These are phyloP conservation scores for Phytophthora boehmeriae DNA, from an alignment of 352 stramenopile species.

Conservation along the genomic window DNA sequence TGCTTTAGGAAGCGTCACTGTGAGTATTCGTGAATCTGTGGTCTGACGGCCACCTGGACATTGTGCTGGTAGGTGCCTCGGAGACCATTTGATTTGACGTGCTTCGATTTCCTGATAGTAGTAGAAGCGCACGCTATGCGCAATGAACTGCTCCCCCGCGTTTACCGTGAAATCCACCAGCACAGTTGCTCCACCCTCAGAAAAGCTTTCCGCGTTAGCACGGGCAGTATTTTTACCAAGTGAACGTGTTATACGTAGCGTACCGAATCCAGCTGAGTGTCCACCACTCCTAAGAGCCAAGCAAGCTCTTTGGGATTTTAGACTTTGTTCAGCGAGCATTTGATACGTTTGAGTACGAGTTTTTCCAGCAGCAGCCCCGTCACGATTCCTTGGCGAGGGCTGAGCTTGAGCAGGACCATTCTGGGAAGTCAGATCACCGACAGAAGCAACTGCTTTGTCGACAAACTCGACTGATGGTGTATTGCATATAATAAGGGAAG, in stretches of 20 bases:
- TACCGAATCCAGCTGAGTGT: constrained; percentile 9
- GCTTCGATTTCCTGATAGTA: constrained; percentile 62
- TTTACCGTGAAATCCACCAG: constrained; percentile 80
- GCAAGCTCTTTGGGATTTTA: constrained; percentile 30
- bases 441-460: constrained; percentile 34
- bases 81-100: constrained; percentile 57
- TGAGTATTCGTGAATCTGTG: constrained; percentile 50
- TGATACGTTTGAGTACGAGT: constrained; percentile 57
- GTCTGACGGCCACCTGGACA: constrained; percentile 44
- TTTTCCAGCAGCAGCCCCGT: constrained; percentile 40
- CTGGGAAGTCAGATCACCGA: constrained; percentile 6
- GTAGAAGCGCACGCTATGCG: constrained; percentile 68
- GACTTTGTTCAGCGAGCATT: constrained; percentile 60
- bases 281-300: constrained; percentile 5
- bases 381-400: constrained; percentile 29
- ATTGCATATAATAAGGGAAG: constrained; percentile 63
- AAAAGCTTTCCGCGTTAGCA: constrained; percentile 8
- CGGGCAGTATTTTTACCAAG: constrained; percentile 20
- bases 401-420: constrained; percentile 14
- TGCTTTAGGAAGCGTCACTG: constrained; percentile 51
- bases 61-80: constrained; percentile 56
- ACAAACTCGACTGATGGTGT: constrained; percentile 64
- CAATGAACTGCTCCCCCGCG: constrained; percentile 77
- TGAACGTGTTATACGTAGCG: constrained; percentile 21
- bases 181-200: constrained; percentile 44